phyloP scores from a whole-genome alignment of 495 filamentous ascomycete species.

The Daldinia caldariorum region DNA sequence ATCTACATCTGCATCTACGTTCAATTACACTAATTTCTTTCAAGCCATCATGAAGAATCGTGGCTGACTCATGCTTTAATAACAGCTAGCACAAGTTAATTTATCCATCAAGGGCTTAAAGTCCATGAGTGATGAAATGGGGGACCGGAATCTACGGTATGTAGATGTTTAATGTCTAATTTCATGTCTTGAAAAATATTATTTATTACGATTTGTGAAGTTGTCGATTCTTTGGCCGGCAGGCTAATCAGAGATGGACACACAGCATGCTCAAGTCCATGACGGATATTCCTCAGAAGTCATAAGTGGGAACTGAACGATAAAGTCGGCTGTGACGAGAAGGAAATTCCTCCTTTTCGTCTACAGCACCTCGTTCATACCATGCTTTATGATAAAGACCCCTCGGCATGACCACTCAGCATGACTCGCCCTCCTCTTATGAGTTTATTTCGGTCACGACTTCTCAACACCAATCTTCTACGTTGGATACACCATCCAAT shows the following conservation, averaged over 20 bases:
- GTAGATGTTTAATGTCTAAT: slow-evolving; percentile 16
- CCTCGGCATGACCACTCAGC: no score
- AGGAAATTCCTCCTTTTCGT: slow-evolving; percentile 4
- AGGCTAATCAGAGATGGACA: slow-evolving; percentile 24
- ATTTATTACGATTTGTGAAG: background rate
- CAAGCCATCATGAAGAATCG: slow-evolving; percentile 7
- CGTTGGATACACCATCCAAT: slow-evolving; percentile 8
- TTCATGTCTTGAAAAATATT: background rate
- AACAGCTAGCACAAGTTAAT: slow-evolving; percentile 62
- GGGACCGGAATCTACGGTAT: slow-evolving; percentile 54
- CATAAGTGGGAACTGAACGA: slow-evolving; percentile 12
- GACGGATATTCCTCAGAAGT: slow-evolving; percentile 31
- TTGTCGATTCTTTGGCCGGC: background rate
- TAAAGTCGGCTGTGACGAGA: slow-evolving; percentile 12
- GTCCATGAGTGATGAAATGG: slow-evolving; percentile 60
- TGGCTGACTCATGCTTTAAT: slow-evolving; percentile 39
- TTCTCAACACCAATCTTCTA: background rate
- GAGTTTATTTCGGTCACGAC: slow-evolving; percentile 1
- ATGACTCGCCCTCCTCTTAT: slow-evolving; percentile 3
- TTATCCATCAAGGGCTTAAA: slow-evolving; percentile 56
- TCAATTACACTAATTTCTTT: slow-evolving; percentile 1
- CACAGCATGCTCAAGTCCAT: slow-evolving; percentile 53
- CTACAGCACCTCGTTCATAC: background rate
- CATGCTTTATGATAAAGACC: slow-evolving; percentile 11
- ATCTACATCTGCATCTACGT: slow-evolving; percentile 3